Evolutionary conservation across 768 basidiomycete genomes (phyloP).

Genomic region (Naganishia randhawae): DNA sequence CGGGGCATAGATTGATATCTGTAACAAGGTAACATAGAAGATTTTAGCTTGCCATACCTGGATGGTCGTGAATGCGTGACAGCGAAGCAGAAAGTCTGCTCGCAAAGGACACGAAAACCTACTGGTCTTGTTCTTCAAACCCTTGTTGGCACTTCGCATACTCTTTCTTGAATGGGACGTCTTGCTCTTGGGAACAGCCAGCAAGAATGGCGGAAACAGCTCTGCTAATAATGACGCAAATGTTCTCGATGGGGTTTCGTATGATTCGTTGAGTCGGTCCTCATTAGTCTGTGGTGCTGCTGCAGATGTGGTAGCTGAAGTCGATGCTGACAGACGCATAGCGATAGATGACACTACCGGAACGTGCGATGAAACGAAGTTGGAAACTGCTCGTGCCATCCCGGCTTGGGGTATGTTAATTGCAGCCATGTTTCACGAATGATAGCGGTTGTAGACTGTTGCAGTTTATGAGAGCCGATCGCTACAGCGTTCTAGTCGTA

Average conservation of each 20-base stretch:
- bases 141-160: slow-evolving; percentile 93
- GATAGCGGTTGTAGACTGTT: neutral
- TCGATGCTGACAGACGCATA: slow-evolving; percentile 2
- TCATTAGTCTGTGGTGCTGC: slow-evolving; percentile 44
- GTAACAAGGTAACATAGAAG: slow-evolving; percentile 26
- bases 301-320: slow-evolving; percentile 14
- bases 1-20: slow-evolving; percentile 91
- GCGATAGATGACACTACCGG: slow-evolving; percentile 3
- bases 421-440: slow-evolving; percentile 1
- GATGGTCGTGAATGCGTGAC: neutral
- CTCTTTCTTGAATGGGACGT: slow-evolving; percentile 86
- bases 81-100: neutral
- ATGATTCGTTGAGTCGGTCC: neutral
- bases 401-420: slow-evolving; percentile 20
- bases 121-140: slow-evolving; percentile 91
- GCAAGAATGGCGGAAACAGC: slow-evolving; percentile 78
- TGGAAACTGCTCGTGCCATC: slow-evolving; percentile 8
- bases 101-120: slow-evolving; percentile 37
- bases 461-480: neutral
- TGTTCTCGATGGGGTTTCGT: slow-evolving; percentile 40
- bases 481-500: no score
- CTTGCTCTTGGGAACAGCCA: slow-evolving; percentile 92
- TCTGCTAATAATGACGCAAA: slow-evolving; percentile 58
- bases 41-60: neutral
- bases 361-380: slow-evolving; percentile 7